Evolutionary conservation across 169 alveolate species (phyloP), one percentile per base, ranked within the genome.

Genomic region (Miamiensis avidus): DNA sequence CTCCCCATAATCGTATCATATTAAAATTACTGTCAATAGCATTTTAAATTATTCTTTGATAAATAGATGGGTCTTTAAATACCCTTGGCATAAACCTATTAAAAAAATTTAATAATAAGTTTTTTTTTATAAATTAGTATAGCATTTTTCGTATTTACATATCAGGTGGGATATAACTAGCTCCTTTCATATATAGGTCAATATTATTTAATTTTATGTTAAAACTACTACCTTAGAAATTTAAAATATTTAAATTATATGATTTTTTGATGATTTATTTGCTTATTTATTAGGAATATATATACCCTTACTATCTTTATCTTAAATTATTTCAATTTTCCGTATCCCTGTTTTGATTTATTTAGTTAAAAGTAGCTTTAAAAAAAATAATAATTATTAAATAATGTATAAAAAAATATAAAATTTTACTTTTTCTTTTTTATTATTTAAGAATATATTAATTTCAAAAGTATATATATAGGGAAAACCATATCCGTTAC

Each of bases 1-100:
- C 97, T 25, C 97, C 97, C 97, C 95, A 94, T 16, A 94, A 84
- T 83, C 97, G 88, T 34, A 94, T 29, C 78, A 86, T 91, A 83
- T 94, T 94, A 83, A 86, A 89, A 78, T 92, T 89, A 32, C 95
- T 93, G 64, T 81, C 94, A 28, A 91, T 81, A 25, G 94, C 93
- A 73, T 91, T 87, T 76, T 91, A 83, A 75, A 93, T 87, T 73
- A 89, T 85, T 31, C 88, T 65, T 65, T 85, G 83, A 89, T 93
- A 93, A 74, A 89, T 89, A 49, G 88, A 75, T 74, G 89, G 89
- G 64, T 85, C 89, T 84, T 87, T 90, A 31, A 78, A 82, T 4
- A 90, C 94, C 78, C 96, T 84, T 25, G 96, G 93, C 83, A 91
- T 88, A 75, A 89, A 89, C 89, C n/a, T n/a, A n/a, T n/a, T n/a